Percentiles rank a stretch among this genome's conserved stretches.
Evolutionary conservation across 2,329 filamentous ascomycete genomes (phyloP).

Genomic region (Blastomyces percursus): DNA sequence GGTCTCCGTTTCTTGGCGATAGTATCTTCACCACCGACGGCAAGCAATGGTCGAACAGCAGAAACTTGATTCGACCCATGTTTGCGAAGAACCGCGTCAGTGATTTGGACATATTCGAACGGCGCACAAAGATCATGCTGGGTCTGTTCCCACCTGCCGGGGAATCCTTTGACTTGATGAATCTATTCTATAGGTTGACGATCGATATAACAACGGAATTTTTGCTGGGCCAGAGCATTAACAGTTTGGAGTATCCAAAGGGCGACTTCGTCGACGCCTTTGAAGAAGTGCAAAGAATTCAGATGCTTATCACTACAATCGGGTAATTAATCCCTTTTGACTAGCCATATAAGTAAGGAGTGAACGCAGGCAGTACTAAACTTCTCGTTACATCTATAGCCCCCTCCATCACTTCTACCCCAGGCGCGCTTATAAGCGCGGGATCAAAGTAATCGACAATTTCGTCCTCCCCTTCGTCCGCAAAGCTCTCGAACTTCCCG

Average conservation of each 20-base stretch:
- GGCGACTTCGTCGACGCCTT: conserved; percentile 69
- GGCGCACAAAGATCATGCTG: conserved; percentile 57
- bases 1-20: conserved; percentile 46
- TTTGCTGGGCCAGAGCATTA: conserved; percentile 59
- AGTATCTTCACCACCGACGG: conserved; percentile 66
- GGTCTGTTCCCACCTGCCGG: conserved; percentile 50
- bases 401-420: conserved; percentile 51
- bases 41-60: conserved; percentile 58
- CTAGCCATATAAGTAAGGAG: neutral
- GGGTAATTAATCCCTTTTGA: neutral
- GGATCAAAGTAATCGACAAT: conserved; percentile 53
- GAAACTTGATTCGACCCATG: conserved; percentile 64
- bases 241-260: conserved; percentile 44
- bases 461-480: conserved; percentile 70
- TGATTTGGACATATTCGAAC: conserved; percentile 66
- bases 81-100: conserved; percentile 69
- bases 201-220: conserved; percentile 73
- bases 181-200: conserved; percentile 45
- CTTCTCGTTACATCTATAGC: conserved; percentile 20
- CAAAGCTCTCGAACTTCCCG: conserved; percentile 51
- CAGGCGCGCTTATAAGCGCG: conserved; percentile 45
- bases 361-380: neutral
- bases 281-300: conserved; percentile 60
- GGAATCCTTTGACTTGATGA: conserved; percentile 13
- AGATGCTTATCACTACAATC: conserved; percentile 34